Conservation (phyloP, 176 grass and related monocot species). For the Typha latifolia region DNA sequence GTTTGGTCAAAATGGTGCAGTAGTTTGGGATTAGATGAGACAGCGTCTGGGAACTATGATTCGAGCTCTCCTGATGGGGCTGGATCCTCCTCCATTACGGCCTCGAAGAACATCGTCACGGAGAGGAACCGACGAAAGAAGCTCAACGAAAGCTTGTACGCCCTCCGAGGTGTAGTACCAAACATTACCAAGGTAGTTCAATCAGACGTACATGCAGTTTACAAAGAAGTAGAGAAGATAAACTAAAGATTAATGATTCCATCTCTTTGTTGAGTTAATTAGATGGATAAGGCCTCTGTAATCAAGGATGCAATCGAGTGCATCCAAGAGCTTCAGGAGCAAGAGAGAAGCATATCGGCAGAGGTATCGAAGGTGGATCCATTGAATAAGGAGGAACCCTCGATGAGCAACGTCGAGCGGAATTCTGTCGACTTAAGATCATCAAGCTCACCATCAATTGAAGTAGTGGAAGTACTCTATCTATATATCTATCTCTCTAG, state of each 20-base stretch:
- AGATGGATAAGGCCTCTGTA: conserved; percentile 24
- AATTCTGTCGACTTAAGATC: neutral
- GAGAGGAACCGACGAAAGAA: conserved; percentile 12
- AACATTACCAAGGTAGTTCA: conserved; percentile 11
- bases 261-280: neutral
- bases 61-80: neutral
- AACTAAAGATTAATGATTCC: too few relatives aligned
- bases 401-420: neutral
- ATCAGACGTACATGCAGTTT: too few relatives aligned
- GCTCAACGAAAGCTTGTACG: conserved; percentile 12
- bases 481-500: neutral
- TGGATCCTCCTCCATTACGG: neutral
- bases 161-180: conserved; percentile 9
- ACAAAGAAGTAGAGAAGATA: too few relatives aligned
- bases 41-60: neutral
- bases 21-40: neutral
- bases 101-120: neutral
- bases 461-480: conserved; percentile 8
- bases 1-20: neutral
- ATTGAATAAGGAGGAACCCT: neutral
- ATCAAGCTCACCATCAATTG: neutral
- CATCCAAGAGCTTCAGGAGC: conserved; percentile 18
- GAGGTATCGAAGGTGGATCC: conserved; percentile 7
- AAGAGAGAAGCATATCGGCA: conserved; percentile 7
- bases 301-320: conserved; percentile 21